A percentile compares a stretch with the other conserved stretches of the same genome.
Conservation (phyloP, 1,284 basidiomycete species). For the Rhizoctonia solani region DNA sequence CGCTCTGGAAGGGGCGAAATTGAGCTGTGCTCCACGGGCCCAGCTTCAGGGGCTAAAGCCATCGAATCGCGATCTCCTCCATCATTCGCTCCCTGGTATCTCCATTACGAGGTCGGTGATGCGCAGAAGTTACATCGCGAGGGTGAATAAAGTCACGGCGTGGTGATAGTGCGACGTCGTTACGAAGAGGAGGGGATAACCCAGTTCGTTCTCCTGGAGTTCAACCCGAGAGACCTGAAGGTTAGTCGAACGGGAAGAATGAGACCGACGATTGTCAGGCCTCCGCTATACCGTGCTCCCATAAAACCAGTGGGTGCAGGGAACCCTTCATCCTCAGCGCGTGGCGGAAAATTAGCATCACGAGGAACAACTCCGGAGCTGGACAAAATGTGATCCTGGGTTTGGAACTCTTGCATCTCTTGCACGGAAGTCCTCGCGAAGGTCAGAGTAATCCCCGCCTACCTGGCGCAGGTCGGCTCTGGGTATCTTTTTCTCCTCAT, state of each 20-base stretch:
- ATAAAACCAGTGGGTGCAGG: no score
- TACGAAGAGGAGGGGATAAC: slow-evolving; percentile 13
- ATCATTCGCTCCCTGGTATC: not conserved
- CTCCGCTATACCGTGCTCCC: no score
- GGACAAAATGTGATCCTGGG: no score
- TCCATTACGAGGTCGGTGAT: not conserved
- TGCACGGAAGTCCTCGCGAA: slow-evolving; percentile 14
- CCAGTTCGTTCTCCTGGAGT: not conserved
- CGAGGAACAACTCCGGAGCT: no score
- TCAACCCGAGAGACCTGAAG: not conserved
- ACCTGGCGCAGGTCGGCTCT: no score
- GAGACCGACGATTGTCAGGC: not conserved
- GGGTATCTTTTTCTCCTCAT: not conserved
- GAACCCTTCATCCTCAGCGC: no score
- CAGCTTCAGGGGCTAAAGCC: not conserved
- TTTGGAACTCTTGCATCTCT: slow-evolving; percentile 4
- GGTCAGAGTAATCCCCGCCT: no score
- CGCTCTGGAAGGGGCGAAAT: not conserved
- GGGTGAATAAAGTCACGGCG: not conserved
- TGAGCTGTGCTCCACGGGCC: not conserved
- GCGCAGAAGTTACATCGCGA: not conserved
- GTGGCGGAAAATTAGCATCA: no score
- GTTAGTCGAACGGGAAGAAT: not conserved
- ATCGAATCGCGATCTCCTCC: not conserved
- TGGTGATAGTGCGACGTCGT: not conserved